phyloP scores from a whole-genome alignment of 176 grass and related monocot genomes.

The Miscanthus lutarioriparius region DNA sequence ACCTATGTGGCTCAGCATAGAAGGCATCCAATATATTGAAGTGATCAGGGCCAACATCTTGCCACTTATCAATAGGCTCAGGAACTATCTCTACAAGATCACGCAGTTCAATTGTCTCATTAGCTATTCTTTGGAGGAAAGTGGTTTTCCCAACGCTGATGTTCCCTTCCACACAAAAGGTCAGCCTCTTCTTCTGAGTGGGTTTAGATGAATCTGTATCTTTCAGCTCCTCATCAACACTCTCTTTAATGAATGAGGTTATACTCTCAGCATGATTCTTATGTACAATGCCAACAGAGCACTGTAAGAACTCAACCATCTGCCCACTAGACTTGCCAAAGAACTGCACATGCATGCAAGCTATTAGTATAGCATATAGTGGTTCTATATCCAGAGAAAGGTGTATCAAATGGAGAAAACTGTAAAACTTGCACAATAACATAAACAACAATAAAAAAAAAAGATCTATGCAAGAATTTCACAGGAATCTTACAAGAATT shows the following conservation, averaged over 20 bases:
- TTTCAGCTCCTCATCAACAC: slow-evolving; percentile 76
- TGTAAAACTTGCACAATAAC: neutral
- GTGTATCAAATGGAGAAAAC: neutral
- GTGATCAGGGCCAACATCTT: slow-evolving; percentile 94
- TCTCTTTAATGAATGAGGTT: slow-evolving; percentile 90
- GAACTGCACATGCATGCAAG: slow-evolving; percentile 54
- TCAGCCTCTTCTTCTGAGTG: slow-evolving; percentile 68
- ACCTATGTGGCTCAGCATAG: slow-evolving; percentile 83
- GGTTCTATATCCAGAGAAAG: neutral
- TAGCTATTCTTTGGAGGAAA: slow-evolving; percentile 92
- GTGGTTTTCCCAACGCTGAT: slow-evolving; percentile 97
- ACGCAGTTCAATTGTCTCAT: slow-evolving; percentile 91
- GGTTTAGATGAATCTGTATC: slow-evolving; percentile 47
- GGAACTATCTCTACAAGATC: slow-evolving; percentile 98
- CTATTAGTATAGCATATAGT: neutral
- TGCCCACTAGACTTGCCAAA: slow-evolving; percentile 76
- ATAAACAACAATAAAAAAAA: neutral
- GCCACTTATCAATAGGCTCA: slow-evolving; percentile 91
- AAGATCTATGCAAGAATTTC: neutral
- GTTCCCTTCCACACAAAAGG: slow-evolving; percentile 99
- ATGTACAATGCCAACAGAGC: slow-evolving; percentile 88
- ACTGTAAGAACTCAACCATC: slow-evolving; percentile 93
- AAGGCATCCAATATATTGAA: slow-evolving; percentile 96
- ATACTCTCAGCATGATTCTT: slow-evolving; percentile 96
- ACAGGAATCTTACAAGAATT: neutral